Conservation (phyloP, 257 asterid genomes). For the Solanum etuberosum region DNA sequence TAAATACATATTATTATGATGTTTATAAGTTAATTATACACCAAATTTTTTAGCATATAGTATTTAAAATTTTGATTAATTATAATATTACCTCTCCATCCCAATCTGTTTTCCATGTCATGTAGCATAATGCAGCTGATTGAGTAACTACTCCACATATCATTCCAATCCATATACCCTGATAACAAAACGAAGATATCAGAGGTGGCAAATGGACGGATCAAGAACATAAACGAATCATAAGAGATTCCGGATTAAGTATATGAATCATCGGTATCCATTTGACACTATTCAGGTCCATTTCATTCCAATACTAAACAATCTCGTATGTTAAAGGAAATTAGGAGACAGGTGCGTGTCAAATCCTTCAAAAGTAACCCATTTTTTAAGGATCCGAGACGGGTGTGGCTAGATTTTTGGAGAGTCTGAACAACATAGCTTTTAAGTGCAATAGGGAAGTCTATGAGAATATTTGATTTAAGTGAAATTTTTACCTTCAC, state of each 20-base stretch:
- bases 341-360: not conserved
- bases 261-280: not conserved
- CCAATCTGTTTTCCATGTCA: slow-evolving; percentile 77
- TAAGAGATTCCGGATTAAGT: not conserved
- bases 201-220: not conserved
- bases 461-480: not conserved
- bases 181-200: not conserved
- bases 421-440: not conserved
- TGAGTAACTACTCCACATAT: slow-evolving; percentile 49
- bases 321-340: not conserved
- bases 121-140: slow-evolving; percentile 53
- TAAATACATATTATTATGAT: not conserved
- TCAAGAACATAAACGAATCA: not conserved
- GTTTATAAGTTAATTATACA: not conserved
- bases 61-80: not conserved
- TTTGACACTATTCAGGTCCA: not conserved
- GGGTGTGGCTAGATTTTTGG: not conserved
- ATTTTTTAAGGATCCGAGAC: not conserved
- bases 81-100: slow-evolving; percentile 27
- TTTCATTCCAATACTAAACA: not conserved
- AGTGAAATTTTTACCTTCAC: slow-evolving; percentile 12
- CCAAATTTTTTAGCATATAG: not conserved
- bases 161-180: slow-evolving; percentile 96
- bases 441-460: not conserved
- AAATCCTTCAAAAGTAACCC: not conserved